Evolutionary conservation across 2,329 filamentous ascomycete genomes (phyloP).

Genomic region (Calonectria crousiana): DNA sequence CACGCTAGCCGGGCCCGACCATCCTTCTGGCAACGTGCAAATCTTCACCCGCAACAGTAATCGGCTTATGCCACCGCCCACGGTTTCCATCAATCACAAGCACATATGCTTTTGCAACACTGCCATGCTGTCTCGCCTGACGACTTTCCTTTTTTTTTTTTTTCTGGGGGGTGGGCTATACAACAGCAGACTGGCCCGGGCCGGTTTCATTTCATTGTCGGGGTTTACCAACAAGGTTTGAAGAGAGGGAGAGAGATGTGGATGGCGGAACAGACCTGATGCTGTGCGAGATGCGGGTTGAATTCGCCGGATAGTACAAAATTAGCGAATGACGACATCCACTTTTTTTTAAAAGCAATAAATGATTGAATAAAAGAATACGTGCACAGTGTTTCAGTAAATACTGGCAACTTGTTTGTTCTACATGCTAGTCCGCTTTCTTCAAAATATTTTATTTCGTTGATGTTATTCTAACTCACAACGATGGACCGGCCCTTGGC

Average conservation of each 20-base stretch:
- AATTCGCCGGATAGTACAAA: neutral
- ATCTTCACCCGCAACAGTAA: neutral
- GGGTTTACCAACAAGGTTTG: neutral
- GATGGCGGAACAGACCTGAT: no score
- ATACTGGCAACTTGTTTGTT: no score
- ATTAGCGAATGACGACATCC: no score
- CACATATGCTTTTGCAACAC: neutral
- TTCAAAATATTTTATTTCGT: neutral
- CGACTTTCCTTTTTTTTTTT: neutral
- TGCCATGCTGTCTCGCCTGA: neutral
- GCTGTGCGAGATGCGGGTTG: neutral
- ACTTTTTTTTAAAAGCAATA: no score
- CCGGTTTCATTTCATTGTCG: neutral
- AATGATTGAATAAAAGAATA: no score
- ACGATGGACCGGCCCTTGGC: neutral
- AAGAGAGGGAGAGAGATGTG: neutral
- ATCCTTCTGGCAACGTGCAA: neutral
- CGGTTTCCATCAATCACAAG: slow-evolving; percentile 4
- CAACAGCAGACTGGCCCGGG: neutral
- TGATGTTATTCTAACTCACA: neutral
- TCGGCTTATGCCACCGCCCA: slow-evolving; percentile 16
- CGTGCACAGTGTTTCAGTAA: no score
- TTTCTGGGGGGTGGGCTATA: neutral
- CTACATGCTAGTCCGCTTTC: no score
- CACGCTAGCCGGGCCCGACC: neutral